Base-by-base conservation (phyloP, 2,329 filamentous ascomycete species). In the Calonectria hongkongensis region DNA sequence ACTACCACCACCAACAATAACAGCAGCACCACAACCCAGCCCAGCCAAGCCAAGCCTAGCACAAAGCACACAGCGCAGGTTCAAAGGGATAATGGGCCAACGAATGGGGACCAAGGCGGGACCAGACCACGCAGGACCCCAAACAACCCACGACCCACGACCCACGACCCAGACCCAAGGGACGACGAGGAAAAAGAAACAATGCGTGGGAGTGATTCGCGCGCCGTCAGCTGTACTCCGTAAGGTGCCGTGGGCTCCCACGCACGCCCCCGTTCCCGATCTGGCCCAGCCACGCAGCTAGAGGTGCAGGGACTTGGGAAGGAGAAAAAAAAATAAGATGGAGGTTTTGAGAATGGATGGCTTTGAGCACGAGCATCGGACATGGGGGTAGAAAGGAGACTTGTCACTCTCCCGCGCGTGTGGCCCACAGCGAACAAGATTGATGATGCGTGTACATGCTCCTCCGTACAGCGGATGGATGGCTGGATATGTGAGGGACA, bases 211-310 rank as follows among this genome's bases (percentile, higher is more conserved):
- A 73, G 69, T 73, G 78, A 79, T 79, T 79, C 79, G 71, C 75
- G 71, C 77, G 74, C 70, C 69, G 74, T 68, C 50, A 50, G 41
- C 58, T 30, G 65, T 36, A 36, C 33, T 33, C 30, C 2, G 30
- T 56, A 63, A 67, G 70, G 64, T 56, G 56, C 63, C 70, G 74
- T 71, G 68, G 71, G 72, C 74, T 54, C 71, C 48, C 71, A 70
- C 71, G 71, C 75, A 76, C 72, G 70, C 76, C 78, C 75, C 33
- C 72, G 76, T 73, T 74, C 78, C 76, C 78, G 78, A 79, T 79
- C 76, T 79, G 71, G 73, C 62, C 68, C 78, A 79, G 78, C 78
- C 78, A 79, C 76, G 65, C 70, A 75, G 70, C 54, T 33, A 54
- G 66, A 56, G 73, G 70, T 71, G 76, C 75, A 79, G 75, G 75